Base-by-base conservation (phyloP, 371 early-diverging fungal species). In the Haplosporangium sp. region DNA sequence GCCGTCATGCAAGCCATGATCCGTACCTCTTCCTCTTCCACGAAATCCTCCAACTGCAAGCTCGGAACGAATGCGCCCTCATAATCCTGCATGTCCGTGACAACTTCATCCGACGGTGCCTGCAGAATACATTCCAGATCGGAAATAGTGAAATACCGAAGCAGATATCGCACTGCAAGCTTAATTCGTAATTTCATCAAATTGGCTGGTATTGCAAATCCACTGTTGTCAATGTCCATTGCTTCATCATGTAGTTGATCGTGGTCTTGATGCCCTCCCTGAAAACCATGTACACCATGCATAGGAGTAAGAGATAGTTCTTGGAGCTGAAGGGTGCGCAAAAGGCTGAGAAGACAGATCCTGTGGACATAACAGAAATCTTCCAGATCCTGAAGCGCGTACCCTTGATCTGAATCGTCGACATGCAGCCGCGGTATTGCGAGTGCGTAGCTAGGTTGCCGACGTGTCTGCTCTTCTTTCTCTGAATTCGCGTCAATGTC, bases 11-110 rank as follows among this genome's bases (percentile, higher is more conserved):
- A 56, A 0, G 53, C 40, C 37, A 13, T 6, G 56, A 68, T 50
- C 29, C 55, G 29, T 6, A 14, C 47, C 48, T 45, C 53, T 14
- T 43, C 57, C 6, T 47, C 20, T 18, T 55, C 45, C 5, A 55
- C 61, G 12, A 71, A 65, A 45, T 71, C 72, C 13, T 50, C 48
- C 1, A 37, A 20, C 29, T 40, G 53, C 21, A 71, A 18, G 8
- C 18, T 20, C 6, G 71, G 59, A 13, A 55, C 40, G 7, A 37
- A 48, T 6, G 37, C 47, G 7, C n/a, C 48, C 9, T 65, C 65
- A 45, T 60, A 64, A 12, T 64, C 72, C 37, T 86, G 51, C 72
- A 82, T 42, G 74, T 84, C 86, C 6, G 23, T 48, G 14, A 29
- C 29, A 29, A 29, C 29, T 29, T 29, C 29, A 29, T 61, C 62